Evolutionary conservation across 2,329 filamentous ascomycete genomes (phyloP).

Genomic region (Sporothrix brasiliensis): DNA sequence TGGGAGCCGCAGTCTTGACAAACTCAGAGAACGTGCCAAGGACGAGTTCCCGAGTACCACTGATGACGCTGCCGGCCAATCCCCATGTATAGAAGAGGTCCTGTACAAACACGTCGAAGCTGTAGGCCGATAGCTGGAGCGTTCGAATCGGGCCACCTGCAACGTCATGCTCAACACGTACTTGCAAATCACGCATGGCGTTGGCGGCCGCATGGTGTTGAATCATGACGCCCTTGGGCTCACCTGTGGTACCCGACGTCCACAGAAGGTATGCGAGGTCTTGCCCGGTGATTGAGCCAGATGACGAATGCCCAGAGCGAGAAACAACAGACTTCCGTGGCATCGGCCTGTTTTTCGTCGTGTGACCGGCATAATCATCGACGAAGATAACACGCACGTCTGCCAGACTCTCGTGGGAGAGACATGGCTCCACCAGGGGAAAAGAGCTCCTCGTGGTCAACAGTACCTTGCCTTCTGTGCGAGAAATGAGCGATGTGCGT

Average conservation of each 20-base stretch:
- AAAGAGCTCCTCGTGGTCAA: slow-evolving; percentile 38
- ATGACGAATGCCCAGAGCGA: background rate
- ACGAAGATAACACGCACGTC: slow-evolving; percentile 39
- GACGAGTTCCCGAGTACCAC: slow-evolving; percentile 58
- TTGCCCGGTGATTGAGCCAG: slow-evolving; percentile 40
- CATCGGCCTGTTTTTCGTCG: background rate
- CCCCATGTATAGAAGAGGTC: slow-evolving; percentile 62
- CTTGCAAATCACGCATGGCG: slow-evolving; percentile 44
- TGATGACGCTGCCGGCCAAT: slow-evolving; percentile 56
- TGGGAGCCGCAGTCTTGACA: slow-evolving; percentile 56
- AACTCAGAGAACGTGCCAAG: slow-evolving; percentile 52
- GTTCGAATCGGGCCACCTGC: slow-evolving; percentile 40
- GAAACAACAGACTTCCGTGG: background rate
- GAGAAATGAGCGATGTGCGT: slow-evolving; percentile 45
- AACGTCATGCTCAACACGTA: slow-evolving; percentile 41
- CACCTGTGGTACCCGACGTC: slow-evolving; percentile 61
- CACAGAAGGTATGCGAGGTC: slow-evolving; percentile 56
- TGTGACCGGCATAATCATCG: slow-evolving; percentile 37
- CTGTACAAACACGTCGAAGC: slow-evolving; percentile 55
- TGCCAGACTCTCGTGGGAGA: background rate
- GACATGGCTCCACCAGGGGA: background rate
- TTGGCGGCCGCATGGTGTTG: slow-evolving; percentile 50
- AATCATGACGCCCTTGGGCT: slow-evolving; percentile 62
- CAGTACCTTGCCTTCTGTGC: slow-evolving; percentile 42
- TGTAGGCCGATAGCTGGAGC: slow-evolving; percentile 46